These are phyloP conservation scores for Phytophthora pistaciae DNA, from an alignment of 352 stramenopile species.

Conservation along the genomic window DNA sequence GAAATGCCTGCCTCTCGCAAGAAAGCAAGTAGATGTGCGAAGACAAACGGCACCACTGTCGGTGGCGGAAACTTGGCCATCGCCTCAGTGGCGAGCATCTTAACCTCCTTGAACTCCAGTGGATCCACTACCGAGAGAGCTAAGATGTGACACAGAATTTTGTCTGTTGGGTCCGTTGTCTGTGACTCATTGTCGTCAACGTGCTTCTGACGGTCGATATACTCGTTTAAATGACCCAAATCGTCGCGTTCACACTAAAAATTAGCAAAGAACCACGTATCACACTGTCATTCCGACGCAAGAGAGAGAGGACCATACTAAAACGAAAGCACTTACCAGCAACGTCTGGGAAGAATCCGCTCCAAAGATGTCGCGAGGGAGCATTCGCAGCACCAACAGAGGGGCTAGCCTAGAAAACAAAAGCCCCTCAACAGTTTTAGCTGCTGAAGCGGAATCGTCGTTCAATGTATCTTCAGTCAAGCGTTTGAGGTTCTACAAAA, in stretches of 20 bases:
- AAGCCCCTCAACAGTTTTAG: slow-evolving; percentile 49
- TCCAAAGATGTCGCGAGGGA: slow-evolving; percentile 45
- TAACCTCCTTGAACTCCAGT: slow-evolving; percentile 85
- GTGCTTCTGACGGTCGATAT: slow-evolving; percentile 25
- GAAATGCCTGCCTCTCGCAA: slow-evolving; percentile 35
- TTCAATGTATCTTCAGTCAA: slow-evolving; percentile 61
- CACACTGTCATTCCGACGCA: slow-evolving; percentile 1
- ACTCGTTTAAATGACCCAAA: slow-evolving; percentile 41
- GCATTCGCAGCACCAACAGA: slow-evolving; percentile 68
- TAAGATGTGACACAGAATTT: slow-evolving; percentile 49
- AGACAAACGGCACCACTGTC: slow-evolving; percentile 47
- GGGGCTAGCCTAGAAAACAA: slow-evolving; percentile 72
- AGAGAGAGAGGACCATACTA: not conserved
- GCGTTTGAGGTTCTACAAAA: slow-evolving; percentile 41
- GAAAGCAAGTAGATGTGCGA: slow-evolving; percentile 57
- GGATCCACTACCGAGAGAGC: slow-evolving; percentile 58
- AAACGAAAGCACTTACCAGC: slow-evolving; percentile 28
- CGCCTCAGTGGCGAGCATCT: slow-evolving; percentile 70
- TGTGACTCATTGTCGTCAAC: not conserved
- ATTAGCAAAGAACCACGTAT: not conserved
- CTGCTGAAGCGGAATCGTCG: slow-evolving; percentile 44
- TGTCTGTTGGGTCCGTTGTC: not conserved
- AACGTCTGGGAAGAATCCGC: slow-evolving; percentile 3
- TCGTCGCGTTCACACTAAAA: slow-evolving; percentile 42
- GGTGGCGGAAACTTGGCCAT: slow-evolving; percentile 52